Percentiles rank a stretch among this genome's conserved stretches.
Conservation (phyloP, 176 grass and related monocot genomes). For the Carex littledalei region DNA sequence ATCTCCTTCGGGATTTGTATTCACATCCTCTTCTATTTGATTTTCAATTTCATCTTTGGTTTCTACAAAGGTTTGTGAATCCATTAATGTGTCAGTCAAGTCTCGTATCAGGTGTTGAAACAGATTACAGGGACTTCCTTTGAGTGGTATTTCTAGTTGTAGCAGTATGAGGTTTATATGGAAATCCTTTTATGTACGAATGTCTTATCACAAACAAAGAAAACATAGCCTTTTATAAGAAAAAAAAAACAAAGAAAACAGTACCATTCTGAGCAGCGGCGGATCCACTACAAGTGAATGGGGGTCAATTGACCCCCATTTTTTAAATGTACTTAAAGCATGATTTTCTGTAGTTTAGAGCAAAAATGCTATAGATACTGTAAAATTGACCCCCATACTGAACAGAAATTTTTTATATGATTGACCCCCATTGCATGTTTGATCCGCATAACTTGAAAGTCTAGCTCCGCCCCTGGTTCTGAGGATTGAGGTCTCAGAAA, state of each 20-base stretch:
- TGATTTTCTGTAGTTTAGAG: no score
- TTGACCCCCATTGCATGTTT: no score
- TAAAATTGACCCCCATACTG: no score
- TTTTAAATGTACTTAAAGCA: no score
- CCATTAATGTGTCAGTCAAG: background rate
- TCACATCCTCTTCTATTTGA: conserved; percentile 11
- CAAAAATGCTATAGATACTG: no score
- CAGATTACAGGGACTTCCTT: background rate
- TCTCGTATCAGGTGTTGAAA: background rate
- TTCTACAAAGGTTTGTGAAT: conserved; percentile 9
- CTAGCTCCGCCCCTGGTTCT: background rate
- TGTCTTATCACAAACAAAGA: background rate
- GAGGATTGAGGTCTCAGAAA: background rate
- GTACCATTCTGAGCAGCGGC: no score
- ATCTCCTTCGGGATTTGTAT: conserved; percentile 25
- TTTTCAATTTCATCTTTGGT: conserved; percentile 12
- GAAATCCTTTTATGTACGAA: background rate
- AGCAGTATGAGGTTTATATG: background rate
- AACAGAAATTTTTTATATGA: no score
- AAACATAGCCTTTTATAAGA: background rate
- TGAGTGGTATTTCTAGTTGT: background rate
- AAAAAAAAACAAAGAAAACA: no score
- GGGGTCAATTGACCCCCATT: no score
- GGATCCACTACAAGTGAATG: no score
- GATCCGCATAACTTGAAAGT: no score